Evolutionary conservation across 768 basidiomycete genomes (phyloP).

Genomic region (Collybia mongolica): DNA sequence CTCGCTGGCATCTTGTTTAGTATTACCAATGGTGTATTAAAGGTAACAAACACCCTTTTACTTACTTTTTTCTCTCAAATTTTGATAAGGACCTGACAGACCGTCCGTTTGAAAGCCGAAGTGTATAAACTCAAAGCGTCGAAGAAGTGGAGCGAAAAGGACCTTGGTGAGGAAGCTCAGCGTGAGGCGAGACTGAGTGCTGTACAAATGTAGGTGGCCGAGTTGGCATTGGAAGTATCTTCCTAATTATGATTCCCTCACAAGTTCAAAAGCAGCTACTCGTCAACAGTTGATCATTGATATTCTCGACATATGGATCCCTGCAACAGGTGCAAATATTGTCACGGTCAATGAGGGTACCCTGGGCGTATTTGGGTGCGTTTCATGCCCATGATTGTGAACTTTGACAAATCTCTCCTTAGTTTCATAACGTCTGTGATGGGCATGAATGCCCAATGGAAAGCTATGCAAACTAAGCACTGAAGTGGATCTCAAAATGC

Average conservation of each 20-base stretch:
- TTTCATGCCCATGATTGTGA: slow-evolving; percentile 8
- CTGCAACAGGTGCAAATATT: slow-evolving; percentile 77
- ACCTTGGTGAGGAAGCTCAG: slow-evolving; percentile 61
- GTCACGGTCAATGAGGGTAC: slow-evolving; percentile 80
- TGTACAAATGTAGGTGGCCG: slow-evolving; percentile 47
- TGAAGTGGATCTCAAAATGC: background rate
- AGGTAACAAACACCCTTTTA: slow-evolving; percentile 37
- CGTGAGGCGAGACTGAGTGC: slow-evolving; percentile 63
- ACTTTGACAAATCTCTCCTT: slow-evolving; percentile 4
- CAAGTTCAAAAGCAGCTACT: slow-evolving; percentile 61
- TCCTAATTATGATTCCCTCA: background rate
- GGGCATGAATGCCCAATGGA: slow-evolving; percentile 69
- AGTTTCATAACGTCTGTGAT: slow-evolving; percentile 74
- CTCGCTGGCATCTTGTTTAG: slow-evolving; percentile 83
- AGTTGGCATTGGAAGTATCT: background rate
- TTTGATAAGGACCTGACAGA: slow-evolving; percentile 32
- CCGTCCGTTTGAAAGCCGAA: slow-evolving; percentile 60
- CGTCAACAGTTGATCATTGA: slow-evolving; percentile 85
- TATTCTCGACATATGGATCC: slow-evolving; percentile 85
- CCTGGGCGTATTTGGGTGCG: slow-evolving; percentile 82
- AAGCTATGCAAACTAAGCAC: slow-evolving; percentile 37
- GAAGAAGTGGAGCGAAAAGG: slow-evolving; percentile 59
- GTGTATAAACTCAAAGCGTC: slow-evolving; percentile 47
- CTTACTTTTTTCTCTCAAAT: background rate
- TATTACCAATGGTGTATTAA: slow-evolving; percentile 65